These are phyloP conservation scores for Fragaria vesca DNA, from an alignment of 306 rosid genomes.

Conservation along the genomic window DNA sequence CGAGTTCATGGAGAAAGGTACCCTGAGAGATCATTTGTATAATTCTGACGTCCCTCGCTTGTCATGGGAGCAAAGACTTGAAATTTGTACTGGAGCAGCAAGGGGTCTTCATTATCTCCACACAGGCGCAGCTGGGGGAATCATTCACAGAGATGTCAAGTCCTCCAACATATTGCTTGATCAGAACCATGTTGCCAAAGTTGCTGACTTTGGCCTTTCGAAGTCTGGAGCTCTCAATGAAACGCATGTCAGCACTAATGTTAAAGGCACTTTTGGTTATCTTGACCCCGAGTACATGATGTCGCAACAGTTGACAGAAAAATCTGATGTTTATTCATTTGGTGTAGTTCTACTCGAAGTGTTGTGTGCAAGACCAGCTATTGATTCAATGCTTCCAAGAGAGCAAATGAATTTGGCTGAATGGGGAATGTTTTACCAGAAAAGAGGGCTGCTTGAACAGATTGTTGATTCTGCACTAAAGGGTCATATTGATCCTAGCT, in stretches of 20 bases:
- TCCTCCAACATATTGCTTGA: conserved; percentile 53
- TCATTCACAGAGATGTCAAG: conserved; percentile 55
- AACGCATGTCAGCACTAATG: conserved; percentile 47
- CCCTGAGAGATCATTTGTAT: conserved; percentile 49
- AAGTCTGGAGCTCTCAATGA: conserved; percentile 38
- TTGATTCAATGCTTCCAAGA: conserved; percentile 37
- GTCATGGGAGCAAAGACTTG: conserved; percentile 56
- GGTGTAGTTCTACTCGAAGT: conserved; percentile 53
- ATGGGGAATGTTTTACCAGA: conserved; percentile 49
- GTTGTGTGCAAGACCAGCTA: conserved; percentile 47
- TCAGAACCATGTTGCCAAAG: conserved; percentile 45
- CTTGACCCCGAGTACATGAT: conserved; percentile 54
- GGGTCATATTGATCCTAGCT: conserved; percentile 39
- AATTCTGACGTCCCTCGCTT: conserved; percentile 32
- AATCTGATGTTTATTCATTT: conserved; percentile 55
- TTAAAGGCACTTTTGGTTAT: conserved; percentile 56
- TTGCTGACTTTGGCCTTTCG: conserved; percentile 58
- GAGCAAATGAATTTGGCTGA: conserved; percentile 52
- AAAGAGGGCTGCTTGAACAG: conserved; percentile 40
- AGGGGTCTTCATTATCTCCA: conserved; percentile 57
- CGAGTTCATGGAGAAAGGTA: conserved; percentile 55
- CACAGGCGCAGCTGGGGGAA: conserved; percentile 49
- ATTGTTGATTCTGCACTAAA: conserved; percentile 43
- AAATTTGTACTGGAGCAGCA: conserved; percentile 56
- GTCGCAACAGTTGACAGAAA: conserved; percentile 44